phyloP scores from a whole-genome alignment of 192 early-diverging fungal genomes.

The Paraglomus brasilianum region DNA sequence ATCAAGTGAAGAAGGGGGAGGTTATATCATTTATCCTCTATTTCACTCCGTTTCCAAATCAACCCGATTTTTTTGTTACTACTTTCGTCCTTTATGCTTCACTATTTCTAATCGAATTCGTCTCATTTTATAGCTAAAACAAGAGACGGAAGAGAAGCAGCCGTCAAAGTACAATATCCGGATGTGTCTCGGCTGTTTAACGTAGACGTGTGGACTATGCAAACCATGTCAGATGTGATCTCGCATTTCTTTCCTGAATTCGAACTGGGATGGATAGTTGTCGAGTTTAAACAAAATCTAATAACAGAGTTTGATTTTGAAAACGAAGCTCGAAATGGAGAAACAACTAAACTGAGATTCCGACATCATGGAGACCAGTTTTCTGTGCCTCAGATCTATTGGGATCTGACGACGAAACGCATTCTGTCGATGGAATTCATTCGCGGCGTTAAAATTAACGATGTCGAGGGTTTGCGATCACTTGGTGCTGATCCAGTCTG shows the following conservation, averaged over 20 bases:
- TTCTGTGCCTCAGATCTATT: constrained; percentile 47
- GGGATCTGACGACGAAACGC: constrained; percentile 44
- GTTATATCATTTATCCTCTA: not conserved
- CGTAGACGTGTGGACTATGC: constrained; percentile 50
- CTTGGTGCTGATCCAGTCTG: constrained; percentile 45
- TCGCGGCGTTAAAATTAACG: constrained; percentile 49
- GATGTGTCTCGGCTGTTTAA: constrained; percentile 48
- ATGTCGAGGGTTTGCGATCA: constrained; percentile 42
- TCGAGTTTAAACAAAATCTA: constrained; percentile 46
- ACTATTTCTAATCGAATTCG: not conserved
- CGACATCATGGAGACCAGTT: constrained; percentile 39
- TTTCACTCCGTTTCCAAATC: not conserved
- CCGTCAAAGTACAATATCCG: constrained; percentile 51
- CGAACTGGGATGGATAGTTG: constrained; percentile 49
- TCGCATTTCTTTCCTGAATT: constrained; percentile 48
- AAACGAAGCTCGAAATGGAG: constrained; percentile 46
- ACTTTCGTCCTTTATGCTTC: not conserved
- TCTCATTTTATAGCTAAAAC: constrained; percentile 41
- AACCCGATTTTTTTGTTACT: not conserved
- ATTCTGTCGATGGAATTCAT: constrained; percentile 56
- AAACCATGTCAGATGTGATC: constrained; percentile 46
- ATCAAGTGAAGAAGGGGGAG: no score
- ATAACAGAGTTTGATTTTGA: constrained; percentile 51
- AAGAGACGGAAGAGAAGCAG: constrained; percentile 39
- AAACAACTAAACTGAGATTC: constrained; percentile 47